Evolutionary conservation across 2,329 filamentous ascomycete genomes (phyloP).

Genomic region (Neonectria hederae): DNA sequence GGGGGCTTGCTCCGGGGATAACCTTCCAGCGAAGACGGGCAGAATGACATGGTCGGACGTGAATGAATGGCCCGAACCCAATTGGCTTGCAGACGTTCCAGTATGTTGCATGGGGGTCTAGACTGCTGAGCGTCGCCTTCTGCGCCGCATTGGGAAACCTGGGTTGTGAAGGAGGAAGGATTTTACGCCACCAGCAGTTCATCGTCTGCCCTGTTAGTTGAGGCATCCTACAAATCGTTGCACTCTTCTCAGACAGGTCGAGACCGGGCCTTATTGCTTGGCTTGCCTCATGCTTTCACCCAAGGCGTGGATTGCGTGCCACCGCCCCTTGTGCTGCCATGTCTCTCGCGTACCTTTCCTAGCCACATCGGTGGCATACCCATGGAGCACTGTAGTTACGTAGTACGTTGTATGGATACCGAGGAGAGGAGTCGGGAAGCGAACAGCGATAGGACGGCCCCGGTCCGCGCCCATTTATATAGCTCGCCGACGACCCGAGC

Average conservation of each 20-base stretch:
- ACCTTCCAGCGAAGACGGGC: background rate
- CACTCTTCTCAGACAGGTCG: background rate
- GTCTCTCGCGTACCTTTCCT: background rate
- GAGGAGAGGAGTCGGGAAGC: background rate
- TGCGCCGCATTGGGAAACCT: conserved; percentile 18
- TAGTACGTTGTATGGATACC: background rate
- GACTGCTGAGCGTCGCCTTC: conserved; percentile 10
- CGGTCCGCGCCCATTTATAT: conserved; percentile 13
- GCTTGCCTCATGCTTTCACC: background rate
- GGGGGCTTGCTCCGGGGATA: no score
- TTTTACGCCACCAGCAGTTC: no score
- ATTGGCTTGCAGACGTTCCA: conserved; percentile 13
- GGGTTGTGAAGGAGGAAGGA: background rate
- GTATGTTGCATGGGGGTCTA: background rate
- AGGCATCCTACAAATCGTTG: no score
- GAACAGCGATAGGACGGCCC: background rate
- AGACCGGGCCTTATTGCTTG: background rate
- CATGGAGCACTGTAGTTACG: background rate
- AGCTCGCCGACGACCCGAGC: conserved; percentile 23
- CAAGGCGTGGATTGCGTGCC: background rate
- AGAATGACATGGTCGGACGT: conserved; percentile 17
- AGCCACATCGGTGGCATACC: background rate
- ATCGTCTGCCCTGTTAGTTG: no score
- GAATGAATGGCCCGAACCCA: background rate
- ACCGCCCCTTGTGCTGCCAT: conserved; percentile 1